A percentile compares a stretch with the other conserved stretches of the same genome.
Evolutionary conservation across 2,329 filamentous ascomycete genomes (phyloP).

Genomic region (Ophiocordyceps unilateralis): DNA sequence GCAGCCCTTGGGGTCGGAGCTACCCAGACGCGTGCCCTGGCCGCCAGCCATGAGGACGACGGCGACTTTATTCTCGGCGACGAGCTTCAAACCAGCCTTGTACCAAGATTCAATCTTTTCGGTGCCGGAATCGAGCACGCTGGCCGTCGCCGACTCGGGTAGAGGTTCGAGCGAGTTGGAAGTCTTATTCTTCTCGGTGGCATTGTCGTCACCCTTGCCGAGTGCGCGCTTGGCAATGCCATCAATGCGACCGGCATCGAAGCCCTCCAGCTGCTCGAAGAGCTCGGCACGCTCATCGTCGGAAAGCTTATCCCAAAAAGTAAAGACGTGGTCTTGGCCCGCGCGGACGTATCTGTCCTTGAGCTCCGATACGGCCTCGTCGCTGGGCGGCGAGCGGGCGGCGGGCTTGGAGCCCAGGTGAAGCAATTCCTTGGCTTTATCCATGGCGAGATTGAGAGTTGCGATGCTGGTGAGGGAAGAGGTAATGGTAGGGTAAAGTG

Average conservation of each 20-base stretch:
- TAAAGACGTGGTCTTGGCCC: constrained; percentile 64
- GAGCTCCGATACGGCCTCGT: constrained; percentile 48
- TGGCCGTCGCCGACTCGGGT: constrained; percentile 70
- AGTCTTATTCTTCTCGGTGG: constrained; percentile 39
- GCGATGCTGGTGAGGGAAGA: not conserved
- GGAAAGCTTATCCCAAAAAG: constrained; percentile 66
- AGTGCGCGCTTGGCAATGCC: constrained; percentile 68
- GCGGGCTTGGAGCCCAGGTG: constrained; percentile 18
- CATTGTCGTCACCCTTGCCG: constrained; percentile 44
- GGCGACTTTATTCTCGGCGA: constrained; percentile 57
- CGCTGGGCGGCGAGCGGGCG: constrained; percentile 34
- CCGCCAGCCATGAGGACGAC: constrained; percentile 96
- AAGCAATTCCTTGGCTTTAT: constrained; percentile 25
- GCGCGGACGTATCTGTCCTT: constrained; percentile 58
- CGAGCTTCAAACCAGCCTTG: constrained; percentile 60
- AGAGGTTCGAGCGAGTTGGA: constrained; percentile 61
- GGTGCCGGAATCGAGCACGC: constrained; percentile 73
- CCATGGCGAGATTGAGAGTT: constrained; percentile 13
- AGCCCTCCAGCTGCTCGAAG: constrained; percentile 63
- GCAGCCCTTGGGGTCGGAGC: constrained; percentile 91
- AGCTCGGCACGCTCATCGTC: constrained; percentile 58
- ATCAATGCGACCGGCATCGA: constrained; percentile 80
- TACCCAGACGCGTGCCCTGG: constrained; percentile 86
- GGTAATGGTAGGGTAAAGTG: not conserved
- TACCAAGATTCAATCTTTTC: constrained; percentile 76